phyloP scores from a whole-genome alignment of 2,329 filamentous ascomycete species.

The Pestalotiopsis sp. region DNA sequence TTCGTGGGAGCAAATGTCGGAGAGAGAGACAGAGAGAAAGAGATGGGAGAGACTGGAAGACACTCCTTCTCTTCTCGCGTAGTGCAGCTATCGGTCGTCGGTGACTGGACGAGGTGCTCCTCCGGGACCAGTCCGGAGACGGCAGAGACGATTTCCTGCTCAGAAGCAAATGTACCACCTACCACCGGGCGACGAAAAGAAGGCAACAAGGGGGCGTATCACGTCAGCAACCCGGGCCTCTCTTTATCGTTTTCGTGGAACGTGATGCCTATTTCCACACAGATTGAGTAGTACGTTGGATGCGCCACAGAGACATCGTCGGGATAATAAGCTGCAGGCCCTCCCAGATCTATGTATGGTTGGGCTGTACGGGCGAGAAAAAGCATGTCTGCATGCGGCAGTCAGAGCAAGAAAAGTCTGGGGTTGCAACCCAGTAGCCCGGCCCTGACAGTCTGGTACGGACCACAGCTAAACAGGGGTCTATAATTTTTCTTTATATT shows the following conservation, averaged over 20 bases:
- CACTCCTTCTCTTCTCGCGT: too few relatives aligned
- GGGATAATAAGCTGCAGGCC: background rate
- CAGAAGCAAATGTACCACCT: too few relatives aligned
- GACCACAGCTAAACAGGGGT: background rate
- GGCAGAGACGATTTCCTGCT: too few relatives aligned
- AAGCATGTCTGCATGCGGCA: background rate
- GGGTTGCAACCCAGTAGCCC: background rate
- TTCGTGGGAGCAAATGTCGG: too few relatives aligned
- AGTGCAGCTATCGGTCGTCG: too few relatives aligned
- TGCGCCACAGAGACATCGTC: background rate
- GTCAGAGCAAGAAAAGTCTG: background rate
- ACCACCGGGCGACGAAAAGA: background rate
- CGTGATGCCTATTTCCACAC: background rate
- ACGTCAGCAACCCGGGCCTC: background rate
- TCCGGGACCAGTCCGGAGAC: too few relatives aligned
- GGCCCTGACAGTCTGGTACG: background rate
- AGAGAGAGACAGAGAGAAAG: too few relatives aligned
- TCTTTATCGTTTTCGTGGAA: background rate
- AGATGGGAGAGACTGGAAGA: too few relatives aligned
- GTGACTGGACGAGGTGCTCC: too few relatives aligned
- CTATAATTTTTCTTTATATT: background rate
- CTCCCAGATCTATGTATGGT: background rate
- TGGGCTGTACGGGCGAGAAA: background rate
- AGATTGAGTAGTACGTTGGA: background rate
- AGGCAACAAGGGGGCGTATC: background rate